Conservation (phyloP, 495 filamentous ascomycete species). For the Clohesyomyces aquaticus region DNA sequence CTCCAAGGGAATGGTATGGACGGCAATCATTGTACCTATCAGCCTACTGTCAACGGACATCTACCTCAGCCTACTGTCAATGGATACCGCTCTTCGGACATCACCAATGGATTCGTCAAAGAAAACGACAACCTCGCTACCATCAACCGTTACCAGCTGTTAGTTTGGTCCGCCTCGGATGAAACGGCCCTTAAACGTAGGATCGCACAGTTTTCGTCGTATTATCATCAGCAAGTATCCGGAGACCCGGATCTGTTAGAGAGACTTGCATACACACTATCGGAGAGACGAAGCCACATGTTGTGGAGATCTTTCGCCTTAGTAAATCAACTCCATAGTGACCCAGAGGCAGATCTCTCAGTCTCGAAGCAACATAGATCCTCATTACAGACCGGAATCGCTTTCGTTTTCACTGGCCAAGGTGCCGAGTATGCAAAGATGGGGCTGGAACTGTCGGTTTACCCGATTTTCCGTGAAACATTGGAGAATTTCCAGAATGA, state of each 20-base stretch:
- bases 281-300: background rate
- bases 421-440: constrained; percentile 48
- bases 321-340: too few relatives aligned
- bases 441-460: constrained; percentile 38
- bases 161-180: background rate
- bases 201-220: background rate
- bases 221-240: constrained; percentile 13
- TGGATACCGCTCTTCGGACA: too few relatives aligned
- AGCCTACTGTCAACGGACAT: background rate
- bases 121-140: too few relatives aligned
- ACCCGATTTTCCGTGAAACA: constrained; percentile 32
- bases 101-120: too few relatives aligned
- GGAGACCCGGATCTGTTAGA: background rate
- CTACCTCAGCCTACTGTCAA: too few relatives aligned
- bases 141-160: background rate
- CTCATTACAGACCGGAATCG: background rate
- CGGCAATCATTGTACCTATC: constrained; percentile 5
- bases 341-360: background rate
- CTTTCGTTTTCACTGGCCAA: constrained; percentile 48
- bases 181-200: background rate
- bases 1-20: background rate
- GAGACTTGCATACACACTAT: background rate
- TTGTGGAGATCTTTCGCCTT: background rate
- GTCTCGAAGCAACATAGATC: background rate
- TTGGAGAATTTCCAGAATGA: background rate